Percentiles rank a stretch among this genome's conserved stretches.
phyloP scores from a whole-genome alignment of 2,329 filamentous ascomycete genomes.

The Amesomyces nigricolor region DNA sequence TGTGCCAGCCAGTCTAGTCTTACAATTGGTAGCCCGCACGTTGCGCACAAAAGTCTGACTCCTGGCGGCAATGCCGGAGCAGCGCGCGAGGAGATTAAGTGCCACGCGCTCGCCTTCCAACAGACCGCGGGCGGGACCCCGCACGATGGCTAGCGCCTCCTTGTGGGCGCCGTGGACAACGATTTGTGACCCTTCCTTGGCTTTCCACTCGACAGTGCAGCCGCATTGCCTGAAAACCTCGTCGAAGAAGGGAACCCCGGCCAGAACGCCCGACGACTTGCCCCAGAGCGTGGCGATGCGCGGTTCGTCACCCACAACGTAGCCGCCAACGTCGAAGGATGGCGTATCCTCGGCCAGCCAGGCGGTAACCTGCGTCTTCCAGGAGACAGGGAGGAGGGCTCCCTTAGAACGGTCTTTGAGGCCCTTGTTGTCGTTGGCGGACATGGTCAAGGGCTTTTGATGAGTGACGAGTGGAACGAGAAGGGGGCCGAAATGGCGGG shows the following conservation, averaged over 20 bases:
- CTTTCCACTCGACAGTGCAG: slow-evolving; percentile 87
- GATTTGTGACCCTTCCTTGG: slow-evolving; percentile 67
- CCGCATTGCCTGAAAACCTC: slow-evolving; percentile 87
- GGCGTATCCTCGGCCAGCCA: slow-evolving; percentile 98
- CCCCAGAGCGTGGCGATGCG: slow-evolving; percentile 62
- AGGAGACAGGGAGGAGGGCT: slow-evolving; percentile 77
- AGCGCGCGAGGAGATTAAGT: slow-evolving; percentile 82
- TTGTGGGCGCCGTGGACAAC: slow-evolving; percentile 43
- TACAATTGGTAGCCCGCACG: no score
- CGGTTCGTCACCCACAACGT: slow-evolving; percentile 74
- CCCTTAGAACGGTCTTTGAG: no score
- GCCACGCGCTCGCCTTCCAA: slow-evolving; percentile 92
- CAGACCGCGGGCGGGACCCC: slow-evolving; percentile 71
- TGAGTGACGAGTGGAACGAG: no score
- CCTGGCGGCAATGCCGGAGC: slow-evolving; percentile 87
- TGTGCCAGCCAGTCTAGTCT: no score
- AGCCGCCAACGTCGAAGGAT: slow-evolving; percentile 94
- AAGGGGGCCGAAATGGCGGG: no score
- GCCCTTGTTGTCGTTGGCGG: no score
- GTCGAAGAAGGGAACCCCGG: slow-evolving; percentile 90
- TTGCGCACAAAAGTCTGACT: no score
- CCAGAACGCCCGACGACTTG: slow-evolving; percentile 73
- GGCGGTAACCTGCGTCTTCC: slow-evolving; percentile 70
- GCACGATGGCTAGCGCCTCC: slow-evolving; percentile 70
- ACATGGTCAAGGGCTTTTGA: neutral